phyloP scores from a whole-genome alignment of 2,329 filamentous ascomycete species.

The Hansfordia pulvinata region DNA sequence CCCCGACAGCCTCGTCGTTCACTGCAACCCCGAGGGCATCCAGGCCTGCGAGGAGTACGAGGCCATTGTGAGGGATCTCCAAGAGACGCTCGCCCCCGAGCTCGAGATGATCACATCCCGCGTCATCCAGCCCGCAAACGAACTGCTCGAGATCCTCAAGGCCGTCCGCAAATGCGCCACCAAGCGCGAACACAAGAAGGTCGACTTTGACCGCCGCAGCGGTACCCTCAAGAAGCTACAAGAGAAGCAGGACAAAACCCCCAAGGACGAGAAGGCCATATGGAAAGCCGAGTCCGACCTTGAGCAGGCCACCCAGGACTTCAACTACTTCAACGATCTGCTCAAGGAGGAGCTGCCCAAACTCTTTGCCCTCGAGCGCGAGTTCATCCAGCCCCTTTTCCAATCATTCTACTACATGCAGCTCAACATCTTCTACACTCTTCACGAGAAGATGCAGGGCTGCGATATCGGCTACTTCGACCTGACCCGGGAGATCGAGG shows the following conservation, averaged over 20 bases:
- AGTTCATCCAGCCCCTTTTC: constrained; percentile 95
- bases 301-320: constrained; percentile 87
- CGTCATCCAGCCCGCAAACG: constrained; percentile 83
- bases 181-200: constrained; percentile 94
- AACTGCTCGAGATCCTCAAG: constrained; percentile 90
- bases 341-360: constrained; percentile 92
- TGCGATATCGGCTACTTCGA: constrained; percentile 98
- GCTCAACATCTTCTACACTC: constrained; percentile 95
- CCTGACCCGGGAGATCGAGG: constrained; percentile 78
- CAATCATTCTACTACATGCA: constrained; percentile 99
- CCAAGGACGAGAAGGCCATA: constrained; percentile 95
- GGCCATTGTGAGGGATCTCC: constrained; percentile 74
- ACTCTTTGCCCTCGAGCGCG: constrained; percentile 75
- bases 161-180: constrained; percentile 75
- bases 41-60: constrained; percentile 95
- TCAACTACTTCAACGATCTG: constrained; percentile 94
- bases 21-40: constrained; percentile 89
- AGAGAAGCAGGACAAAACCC: constrained; percentile 90
- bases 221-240: constrained; percentile 81
- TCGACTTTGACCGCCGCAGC: constrained; percentile 87
- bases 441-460: constrained; percentile 95
- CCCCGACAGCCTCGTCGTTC: constrained; percentile 65
- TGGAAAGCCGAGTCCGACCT: constrained; percentile 92
- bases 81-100: constrained; percentile 78
- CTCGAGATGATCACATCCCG: constrained; percentile 94